Base-by-base conservation (phyloP, 2,329 filamentous ascomycete species). In the Penicillium fuscoglaucum region DNA sequence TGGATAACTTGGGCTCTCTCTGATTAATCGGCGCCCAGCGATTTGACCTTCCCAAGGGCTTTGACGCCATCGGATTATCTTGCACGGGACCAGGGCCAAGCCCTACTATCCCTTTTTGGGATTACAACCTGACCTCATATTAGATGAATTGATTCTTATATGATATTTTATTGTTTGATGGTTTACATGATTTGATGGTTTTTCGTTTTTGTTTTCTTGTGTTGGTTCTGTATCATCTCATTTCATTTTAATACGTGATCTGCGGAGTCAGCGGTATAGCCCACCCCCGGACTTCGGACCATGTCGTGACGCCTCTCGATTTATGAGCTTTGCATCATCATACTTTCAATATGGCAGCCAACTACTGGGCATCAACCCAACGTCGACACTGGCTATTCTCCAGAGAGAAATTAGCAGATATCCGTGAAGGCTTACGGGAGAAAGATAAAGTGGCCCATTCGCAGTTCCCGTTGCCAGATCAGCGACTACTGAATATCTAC, bases 281-380 rank as follows among this genome's bases (percentile, higher is more conserved):
- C 19, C 47, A 35, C 33, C 50, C 15, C 50, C 45, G 52, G 53
- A 56, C 53, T 40, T 44, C 53, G 53, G 53, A 54, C 46, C 52
- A 55, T 57, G 55, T 57, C 55, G 24, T 57, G 55, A 56, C 53
- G 17, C 35, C 31, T 53, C 29, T 41, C 44, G 15, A 21, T 26
- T 45, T 52, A 50, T 10, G 51, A 47, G 58, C 46, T 31, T 54
- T 37, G 43, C 47, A 47, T 45, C 24, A 55, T 45, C 52, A 40
- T 49, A 45, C 29, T 28, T 50, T 46, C 48, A 52, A 29, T 31
- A 97, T 97, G 93, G 91, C 93, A 35, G 90, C 93, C 72, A 97
- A 93, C 77, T 99, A 93, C 79, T 99, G 93, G 93, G 89, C 91
- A 64, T 98, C 95, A 55, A 95, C 91, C 28, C 95, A 99, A 78